phyloP scores from a whole-genome alignment of 257 asterid species.

The Salvia miltiorrhiza region DNA sequence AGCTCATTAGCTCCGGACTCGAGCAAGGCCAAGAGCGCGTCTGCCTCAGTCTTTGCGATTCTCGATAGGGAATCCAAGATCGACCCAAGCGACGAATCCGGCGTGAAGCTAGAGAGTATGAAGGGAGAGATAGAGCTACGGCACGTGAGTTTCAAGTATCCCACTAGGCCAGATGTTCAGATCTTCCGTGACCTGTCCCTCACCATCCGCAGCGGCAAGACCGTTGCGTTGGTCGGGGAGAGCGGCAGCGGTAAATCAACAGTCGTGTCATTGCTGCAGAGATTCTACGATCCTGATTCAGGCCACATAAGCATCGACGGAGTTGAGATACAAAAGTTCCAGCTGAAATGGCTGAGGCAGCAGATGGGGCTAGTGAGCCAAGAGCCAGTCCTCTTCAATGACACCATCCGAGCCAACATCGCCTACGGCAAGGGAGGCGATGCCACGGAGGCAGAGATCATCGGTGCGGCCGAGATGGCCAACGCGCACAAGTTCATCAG shows the following conservation, averaged over 20 bases:
- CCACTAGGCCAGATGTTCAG: constrained; percentile 76
- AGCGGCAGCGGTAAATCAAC: constrained; percentile 97
- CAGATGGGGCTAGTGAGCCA: constrained; percentile 98
- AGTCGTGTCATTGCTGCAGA: constrained; percentile 63
- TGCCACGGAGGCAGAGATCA: constrained; percentile 78
- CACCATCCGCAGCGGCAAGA: constrained; percentile 71
- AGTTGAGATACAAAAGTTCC: constrained; percentile 63
- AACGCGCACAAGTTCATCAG: constrained; percentile 90
- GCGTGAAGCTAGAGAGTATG: constrained; percentile 54
- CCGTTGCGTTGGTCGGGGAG: constrained; percentile 89
- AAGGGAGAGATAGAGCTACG: constrained; percentile 73
- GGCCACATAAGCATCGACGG: constrained; percentile 76
- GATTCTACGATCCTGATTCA: constrained; percentile 79
- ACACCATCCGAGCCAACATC: constrained; percentile 79
- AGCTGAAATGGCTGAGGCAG: constrained; percentile 76
- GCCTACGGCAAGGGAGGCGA: constrained; percentile 75
- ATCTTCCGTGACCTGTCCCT: constrained; percentile 64
- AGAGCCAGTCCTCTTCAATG: constrained; percentile 76
- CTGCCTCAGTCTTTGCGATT: constrained; percentile 71
- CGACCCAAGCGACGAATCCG: constrained; percentile 75
- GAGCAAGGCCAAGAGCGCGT: constrained; percentile 73
- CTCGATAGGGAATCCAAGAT: constrained; percentile 69
- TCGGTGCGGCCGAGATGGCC: constrained; percentile 75
- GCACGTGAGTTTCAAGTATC: constrained; percentile 75
- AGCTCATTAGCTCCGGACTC: constrained; percentile 82